Conservation (phyloP, 2,329 filamentous ascomycete species). For the Plectosphaerella cucumerina region DNA sequence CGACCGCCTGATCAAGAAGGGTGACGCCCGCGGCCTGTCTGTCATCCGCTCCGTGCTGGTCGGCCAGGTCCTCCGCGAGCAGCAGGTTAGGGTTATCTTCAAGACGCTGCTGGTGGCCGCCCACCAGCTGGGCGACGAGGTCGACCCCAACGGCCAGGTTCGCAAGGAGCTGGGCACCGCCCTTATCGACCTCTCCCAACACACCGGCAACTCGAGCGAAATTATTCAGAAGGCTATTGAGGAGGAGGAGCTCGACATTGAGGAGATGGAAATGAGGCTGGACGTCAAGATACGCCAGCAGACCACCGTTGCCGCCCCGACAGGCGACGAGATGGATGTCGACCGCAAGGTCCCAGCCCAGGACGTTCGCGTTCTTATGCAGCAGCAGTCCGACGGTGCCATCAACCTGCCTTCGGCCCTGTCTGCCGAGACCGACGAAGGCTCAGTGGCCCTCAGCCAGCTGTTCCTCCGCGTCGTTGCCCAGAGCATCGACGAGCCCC, state of each 20-base stretch:
- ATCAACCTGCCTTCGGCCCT: slow-evolving; percentile 47
- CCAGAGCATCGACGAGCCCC: slow-evolving; percentile 32
- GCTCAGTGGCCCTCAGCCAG: slow-evolving; percentile 56
- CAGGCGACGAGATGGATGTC: slow-evolving; percentile 45
- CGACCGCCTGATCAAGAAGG: slow-evolving; percentile 57
- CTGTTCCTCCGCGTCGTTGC: slow-evolving; percentile 53
- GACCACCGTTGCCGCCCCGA: slow-evolving; percentile 42
- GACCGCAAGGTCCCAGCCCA: slow-evolving; percentile 25
- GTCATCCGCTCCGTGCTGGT: slow-evolving; percentile 59
- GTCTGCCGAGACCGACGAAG: slow-evolving; percentile 39
- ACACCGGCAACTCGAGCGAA: slow-evolving; percentile 52
- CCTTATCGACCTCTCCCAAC: slow-evolving; percentile 62
- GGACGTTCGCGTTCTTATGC: slow-evolving; percentile 34
- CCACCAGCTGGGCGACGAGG: slow-evolving; percentile 50
- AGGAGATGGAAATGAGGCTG: slow-evolving; percentile 70
- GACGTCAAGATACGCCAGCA: slow-evolving; percentile 62
- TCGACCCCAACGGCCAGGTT: slow-evolving; percentile 49
- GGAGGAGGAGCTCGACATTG: slow-evolving; percentile 66
- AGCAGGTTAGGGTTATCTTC: slow-evolving; percentile 61
- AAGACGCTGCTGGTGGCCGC: slow-evolving; percentile 60
- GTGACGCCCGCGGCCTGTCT: slow-evolving; percentile 51
- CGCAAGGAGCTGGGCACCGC: slow-evolving; percentile 62
- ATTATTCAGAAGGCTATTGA: slow-evolving; percentile 65
- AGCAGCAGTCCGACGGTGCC: slow-evolving; percentile 30
- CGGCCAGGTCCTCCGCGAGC: slow-evolving; percentile 55